Percentiles rank a stretch among this genome's conserved stretches.
These are phyloP conservation scores for Lepidium aucheri DNA, from an alignment of 345 rosid species.

Conservation along the genomic window DNA sequence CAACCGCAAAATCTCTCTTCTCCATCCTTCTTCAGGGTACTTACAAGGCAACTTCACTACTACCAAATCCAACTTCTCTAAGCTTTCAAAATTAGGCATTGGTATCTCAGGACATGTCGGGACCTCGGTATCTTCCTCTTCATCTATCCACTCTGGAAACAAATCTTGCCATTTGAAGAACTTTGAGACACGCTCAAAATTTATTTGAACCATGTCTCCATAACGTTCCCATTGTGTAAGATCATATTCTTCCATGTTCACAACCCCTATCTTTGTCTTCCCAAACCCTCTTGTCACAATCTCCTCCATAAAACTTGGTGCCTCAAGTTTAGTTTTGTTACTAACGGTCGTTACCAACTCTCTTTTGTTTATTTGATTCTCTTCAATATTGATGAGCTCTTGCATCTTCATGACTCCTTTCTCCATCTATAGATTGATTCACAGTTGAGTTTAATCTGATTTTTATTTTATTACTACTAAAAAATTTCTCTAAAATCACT, in stretches of 20 bases:
- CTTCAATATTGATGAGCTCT: constrained; percentile 36
- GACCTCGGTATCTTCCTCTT: constrained; percentile 72
- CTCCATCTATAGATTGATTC: constrained; percentile 28
- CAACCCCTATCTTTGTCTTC: constrained; percentile 58
- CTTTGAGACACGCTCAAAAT: constrained; percentile 51
- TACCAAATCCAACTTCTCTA: constrained; percentile 53
- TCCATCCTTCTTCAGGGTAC: constrained; percentile 76
- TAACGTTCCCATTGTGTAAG: constrained; percentile 46
- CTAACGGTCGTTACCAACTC: neutral
- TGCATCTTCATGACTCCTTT: constrained; percentile 51
- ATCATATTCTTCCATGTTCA: constrained; percentile 72
- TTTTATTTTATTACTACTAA: neutral
- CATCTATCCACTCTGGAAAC: constrained; percentile 97
- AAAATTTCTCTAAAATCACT: no score
- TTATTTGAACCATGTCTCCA: constrained; percentile 47
- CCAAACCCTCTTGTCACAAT: constrained; percentile 36
- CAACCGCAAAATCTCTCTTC: constrained; percentile 71
- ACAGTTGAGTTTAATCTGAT: neutral
- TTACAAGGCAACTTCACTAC: constrained; percentile 76
- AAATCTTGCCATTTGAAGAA: constrained; percentile 62
- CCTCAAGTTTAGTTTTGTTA: constrained; percentile 45
- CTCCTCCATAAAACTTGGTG: constrained; percentile 52
- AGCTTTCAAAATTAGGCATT: constrained; percentile 51
- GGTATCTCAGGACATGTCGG: constrained; percentile 79
- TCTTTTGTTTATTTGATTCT: constrained; percentile 1